Evolutionary conservation across 768 basidiomycete species (phyloP).

Genomic region (Termitomyces sp.): DNA sequence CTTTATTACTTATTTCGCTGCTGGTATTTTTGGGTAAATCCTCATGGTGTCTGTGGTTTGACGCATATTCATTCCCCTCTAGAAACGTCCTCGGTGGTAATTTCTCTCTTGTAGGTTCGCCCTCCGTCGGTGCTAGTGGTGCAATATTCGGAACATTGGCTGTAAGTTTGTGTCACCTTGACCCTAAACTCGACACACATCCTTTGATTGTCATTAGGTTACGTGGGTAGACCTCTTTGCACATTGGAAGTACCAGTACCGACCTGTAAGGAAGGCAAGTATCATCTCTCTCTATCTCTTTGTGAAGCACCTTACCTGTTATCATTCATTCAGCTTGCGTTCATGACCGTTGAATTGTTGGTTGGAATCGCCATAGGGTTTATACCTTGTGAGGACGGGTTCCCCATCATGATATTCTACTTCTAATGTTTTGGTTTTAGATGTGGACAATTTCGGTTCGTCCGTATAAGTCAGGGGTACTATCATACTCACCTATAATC

Average conservation of each 20-base stretch:
- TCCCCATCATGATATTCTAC: not conserved
- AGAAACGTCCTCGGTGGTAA: conserved; percentile 90
- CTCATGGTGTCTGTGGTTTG: not conserved
- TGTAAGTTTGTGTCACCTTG: conserved; percentile 30
- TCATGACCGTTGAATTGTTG: conserved; percentile 82
- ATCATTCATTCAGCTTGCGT: conserved; percentile 50
- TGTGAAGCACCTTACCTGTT: not conserved
- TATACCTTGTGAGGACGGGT: conserved; percentile 54
- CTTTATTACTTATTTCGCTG: conserved; percentile 78
- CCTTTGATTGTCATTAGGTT: conserved; percentile 31
- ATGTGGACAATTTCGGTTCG: conserved; percentile 87
- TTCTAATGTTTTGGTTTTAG: conserved; percentile 25
- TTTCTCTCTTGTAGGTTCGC: conserved; percentile 83
- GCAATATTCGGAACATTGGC: conserved; percentile 88
- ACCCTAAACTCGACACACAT: not conserved
- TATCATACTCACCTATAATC: not conserved
- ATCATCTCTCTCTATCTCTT: not conserved
- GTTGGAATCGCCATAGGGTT: conserved; percentile 83
- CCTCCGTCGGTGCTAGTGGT: conserved; percentile 89
- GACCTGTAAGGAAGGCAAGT: conserved; percentile 71
- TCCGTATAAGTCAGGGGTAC: conserved; percentile 1
- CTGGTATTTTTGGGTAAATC: conserved; percentile 85
- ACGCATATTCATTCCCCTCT: not conserved
- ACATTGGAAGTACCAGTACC: conserved; percentile 87
- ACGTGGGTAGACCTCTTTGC: conserved; percentile 87